Percentiles rank a stretch among this genome's conserved stretches.
Evolutionary conservation across 345 rosid genomes (phyloP).

Genomic region (Limnanthes douglasii): DNA sequence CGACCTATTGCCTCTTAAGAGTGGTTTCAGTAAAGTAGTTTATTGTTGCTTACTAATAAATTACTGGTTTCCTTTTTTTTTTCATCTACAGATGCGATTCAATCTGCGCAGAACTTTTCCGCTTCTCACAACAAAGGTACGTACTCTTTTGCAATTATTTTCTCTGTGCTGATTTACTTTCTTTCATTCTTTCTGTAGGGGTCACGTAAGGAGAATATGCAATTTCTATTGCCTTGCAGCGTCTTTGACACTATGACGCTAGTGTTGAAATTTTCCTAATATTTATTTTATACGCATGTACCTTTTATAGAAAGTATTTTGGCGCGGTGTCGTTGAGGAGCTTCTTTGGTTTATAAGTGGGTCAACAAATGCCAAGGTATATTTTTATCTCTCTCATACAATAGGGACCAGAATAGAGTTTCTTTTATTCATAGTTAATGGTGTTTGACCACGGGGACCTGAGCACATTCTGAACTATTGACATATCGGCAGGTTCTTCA

Average conservation of each 20-base stretch:
- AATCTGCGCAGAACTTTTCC: slow-evolving; percentile 82
- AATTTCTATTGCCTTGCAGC: too few relatives aligned
- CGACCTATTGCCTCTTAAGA: slow-evolving; percentile 5
- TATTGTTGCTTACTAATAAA: too few relatives aligned
- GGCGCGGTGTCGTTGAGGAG: slow-evolving; percentile 98
- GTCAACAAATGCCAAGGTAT: slow-evolving; percentile 88
- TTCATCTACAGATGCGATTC: slow-evolving; percentile 48
- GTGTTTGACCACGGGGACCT: too few relatives aligned
- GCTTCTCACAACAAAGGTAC: slow-evolving; percentile 85
- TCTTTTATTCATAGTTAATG: too few relatives aligned
- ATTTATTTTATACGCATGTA: slow-evolving; percentile 6
- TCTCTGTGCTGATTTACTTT: too few relatives aligned
- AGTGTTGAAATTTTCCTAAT: too few relatives aligned
- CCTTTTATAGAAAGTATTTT: slow-evolving; percentile 68
- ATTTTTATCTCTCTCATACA: background rate
- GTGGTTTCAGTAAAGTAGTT: background rate
- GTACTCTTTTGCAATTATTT: slow-evolving; percentile 1
- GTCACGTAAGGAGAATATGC: background rate
- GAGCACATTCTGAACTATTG: background rate
- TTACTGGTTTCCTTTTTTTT: slow-evolving; percentile 6
- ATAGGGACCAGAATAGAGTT: background rate
- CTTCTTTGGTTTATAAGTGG: slow-evolving; percentile 98
- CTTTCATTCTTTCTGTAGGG: background rate
- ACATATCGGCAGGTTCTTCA: slow-evolving; percentile 91
- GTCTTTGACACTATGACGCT: too few relatives aligned